Base-by-base conservation (phyloP, 495 filamentous ascomycete species). In the Penicillium cinerascens region DNA sequence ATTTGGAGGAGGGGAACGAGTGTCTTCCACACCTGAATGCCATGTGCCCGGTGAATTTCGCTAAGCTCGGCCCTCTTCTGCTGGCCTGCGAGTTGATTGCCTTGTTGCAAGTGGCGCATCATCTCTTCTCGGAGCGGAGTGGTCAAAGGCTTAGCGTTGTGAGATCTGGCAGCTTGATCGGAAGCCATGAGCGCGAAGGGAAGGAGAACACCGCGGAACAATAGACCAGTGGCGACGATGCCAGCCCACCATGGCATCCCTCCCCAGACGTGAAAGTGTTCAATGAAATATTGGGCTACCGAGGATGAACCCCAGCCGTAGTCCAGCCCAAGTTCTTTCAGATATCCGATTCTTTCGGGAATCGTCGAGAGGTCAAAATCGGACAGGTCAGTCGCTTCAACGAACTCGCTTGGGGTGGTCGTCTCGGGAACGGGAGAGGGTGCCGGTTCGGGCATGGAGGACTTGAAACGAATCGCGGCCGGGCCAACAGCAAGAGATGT, bases 171-270 rank as follows among this genome's bases (percentile, higher is more conserved):
- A 9, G 64, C 55, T 20, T 75, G 80, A 54, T 89, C 82, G 10
- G 83, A 74, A 17, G 82, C 78, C 53, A 82, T 80, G 10, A 83
- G 77, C 46, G 83, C 82, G 62, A 33, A 29, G 2, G 26, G 29
- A 33, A 96, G 74, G 17, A 93, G 69, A 9, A 67, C 60, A 1
- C 78, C n/a, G 42, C 92, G 84, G 55, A 90, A 64, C n/a, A 78
- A 29, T 0, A 91, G 3, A 33, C 87, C 83, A 0, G 84, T 76
- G 6, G 79, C 60, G 11, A 82, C 60, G 47, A 97, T 86, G 51
- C 87, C 82, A 6, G 70, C 81, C 84, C 89, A 90, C 93, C 92
- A 97, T 1, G 89, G 87, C 45, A 87, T 66, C 9, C 83, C 89
- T 2, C 65, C 62, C 60, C 75, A 84, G 48, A 96, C 69, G 70